Base-by-base conservation (phyloP, 2,329 filamentous ascomycete genomes). In the Monosporascus sp. region DNA sequence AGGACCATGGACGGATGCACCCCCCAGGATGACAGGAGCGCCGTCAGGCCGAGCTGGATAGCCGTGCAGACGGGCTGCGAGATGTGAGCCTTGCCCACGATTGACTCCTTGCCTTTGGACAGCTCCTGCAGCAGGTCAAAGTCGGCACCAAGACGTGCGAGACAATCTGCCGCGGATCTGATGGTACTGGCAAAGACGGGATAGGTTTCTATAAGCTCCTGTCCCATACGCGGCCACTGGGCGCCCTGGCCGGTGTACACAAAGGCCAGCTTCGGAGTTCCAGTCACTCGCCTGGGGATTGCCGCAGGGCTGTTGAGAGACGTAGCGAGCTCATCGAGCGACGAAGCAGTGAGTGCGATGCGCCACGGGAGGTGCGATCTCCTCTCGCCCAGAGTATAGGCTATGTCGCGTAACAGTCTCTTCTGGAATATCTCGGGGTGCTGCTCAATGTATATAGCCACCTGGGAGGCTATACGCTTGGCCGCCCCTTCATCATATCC, bases 221-320 rank as follows among this genome's bases (percentile, higher is more conserved):
- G 54, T 5, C 66, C 70, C 69, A 72, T 71, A 2, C 53, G 52
- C 16, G 53, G 45, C 57, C 65, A 72, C 50, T 72, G 70, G 2
- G 70, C 68, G 11, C 70, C 70, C 40, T 72, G 69, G 20, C 70
- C 70, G 4, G 63, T 67, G 50, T 71, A 71, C 2, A 72, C 63
- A 17, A 49, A 55, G 7, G 48, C 48, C 14, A 57, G 9, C 40
- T 22, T 43, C 20, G 40, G 40, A 16, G 17, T 11, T 9, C 40
- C 16, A 8, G 20, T n/a, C 9, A 20, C 40, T 43, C 5, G 40
- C 19, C 19, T 26, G 7, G 26, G 26, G 26, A 26, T 26, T 8
- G 26, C 26, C 26, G 6, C 26, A 26, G 26, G 26, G 26, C 7
- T 26, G 26, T 26, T 26, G 26, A 26, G 26, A 26, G 26, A 26